These are phyloP conservation scores for Akanthomyces muscarius DNA, from an alignment of 2,329 filamentous ascomycete species.

Conservation along the genomic window DNA sequence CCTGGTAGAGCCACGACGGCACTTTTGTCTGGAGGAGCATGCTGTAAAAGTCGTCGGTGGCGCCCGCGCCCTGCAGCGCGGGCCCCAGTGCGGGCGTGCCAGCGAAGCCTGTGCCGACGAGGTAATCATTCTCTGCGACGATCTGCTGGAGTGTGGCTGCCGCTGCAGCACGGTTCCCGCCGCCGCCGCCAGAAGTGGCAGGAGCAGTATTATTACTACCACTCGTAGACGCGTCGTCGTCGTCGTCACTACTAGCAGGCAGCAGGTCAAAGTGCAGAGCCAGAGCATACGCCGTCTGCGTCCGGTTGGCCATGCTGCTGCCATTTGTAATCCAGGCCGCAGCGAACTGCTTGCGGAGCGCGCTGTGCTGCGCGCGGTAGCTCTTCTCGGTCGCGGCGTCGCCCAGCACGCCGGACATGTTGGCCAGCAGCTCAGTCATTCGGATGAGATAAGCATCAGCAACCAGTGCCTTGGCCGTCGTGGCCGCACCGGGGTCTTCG, in stretches of 20 bases:
- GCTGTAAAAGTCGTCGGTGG: slow-evolving; percentile 37
- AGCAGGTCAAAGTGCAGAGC: slow-evolving; percentile 37
- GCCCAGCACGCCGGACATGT: slow-evolving; percentile 32
- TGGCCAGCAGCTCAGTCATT: slow-evolving; percentile 35
- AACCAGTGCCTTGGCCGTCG: slow-evolving; percentile 38
- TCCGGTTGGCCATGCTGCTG: slow-evolving; percentile 23
- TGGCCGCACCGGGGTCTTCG: slow-evolving; percentile 35
- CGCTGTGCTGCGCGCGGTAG: slow-evolving; percentile 22
- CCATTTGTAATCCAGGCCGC: slow-evolving; percentile 28
- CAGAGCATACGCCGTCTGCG: slow-evolving; percentile 38
- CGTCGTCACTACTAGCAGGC: slow-evolving; percentile 4
- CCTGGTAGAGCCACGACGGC: slow-evolving; percentile 47
- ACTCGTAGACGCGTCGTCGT: not conserved
- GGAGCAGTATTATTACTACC: not conserved
- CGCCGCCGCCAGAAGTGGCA: not conserved
- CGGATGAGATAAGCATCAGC: slow-evolving; percentile 46
- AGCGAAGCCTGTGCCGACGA: slow-evolving; percentile 41
- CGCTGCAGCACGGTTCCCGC: slow-evolving; percentile 20
- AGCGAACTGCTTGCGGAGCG: slow-evolving; percentile 28
- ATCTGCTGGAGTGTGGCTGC: slow-evolving; percentile 30
- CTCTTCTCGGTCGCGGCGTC: slow-evolving; percentile 24
- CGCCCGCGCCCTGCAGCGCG: slow-evolving; percentile 28
- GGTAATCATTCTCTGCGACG: slow-evolving; percentile 30
- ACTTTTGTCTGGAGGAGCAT: slow-evolving; percentile 45
- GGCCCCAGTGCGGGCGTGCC: slow-evolving; percentile 38